Base-by-base conservation (phyloP, 306 rosid species). In the Senna siamea region DNA sequence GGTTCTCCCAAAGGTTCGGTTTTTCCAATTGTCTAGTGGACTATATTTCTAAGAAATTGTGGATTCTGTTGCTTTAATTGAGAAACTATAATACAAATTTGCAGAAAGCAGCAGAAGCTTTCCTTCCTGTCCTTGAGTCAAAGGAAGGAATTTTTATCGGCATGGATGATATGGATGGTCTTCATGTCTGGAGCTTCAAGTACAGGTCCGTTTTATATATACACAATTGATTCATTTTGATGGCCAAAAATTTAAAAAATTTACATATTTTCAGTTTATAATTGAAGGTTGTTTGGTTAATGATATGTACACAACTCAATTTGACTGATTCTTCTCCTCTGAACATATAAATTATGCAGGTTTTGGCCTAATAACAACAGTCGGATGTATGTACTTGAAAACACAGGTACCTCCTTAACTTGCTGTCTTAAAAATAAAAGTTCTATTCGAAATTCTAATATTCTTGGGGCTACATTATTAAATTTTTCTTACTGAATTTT, bases 331-430 rank as follows among this genome's bases (percentile, higher is more conserved):
- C 7, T 38, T 37, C 10, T 38, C 10, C 40, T n/a, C 0, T 38
- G 2, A 50, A 32, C 35, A 57, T 72, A 40, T 68, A 32, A 66
- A 65, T 47, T 51, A 67, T 76, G 83, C 87, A 93, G 98, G 82
- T 93, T 82, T 76, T 93, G 98, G 98, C 98, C 98, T 5, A 93
- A 93, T 63, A 93, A 93, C 86, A 93, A 93, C 19, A 93, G 98
- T 67, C 62, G 98, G 78, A 93, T 93, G 98, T 93, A 93, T 53
- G 97, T 93, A n/a, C 96, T 93, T 32, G 98, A 93, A 73, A 93
- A 91, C 22, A 93, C 98, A 0, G 98, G 98, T 93, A 91, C n/a
- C 5, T 23, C 65, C 46, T 78, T 55, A 22, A 67, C 15, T 38
- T n/a, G n/a, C n/a, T n/a, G n/a, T n/a, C n/a, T n/a, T n/a, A n/a